Base-by-base conservation (phyloP, 2,329 filamentous ascomycete genomes). In the Xylariaceae sp. region DNA sequence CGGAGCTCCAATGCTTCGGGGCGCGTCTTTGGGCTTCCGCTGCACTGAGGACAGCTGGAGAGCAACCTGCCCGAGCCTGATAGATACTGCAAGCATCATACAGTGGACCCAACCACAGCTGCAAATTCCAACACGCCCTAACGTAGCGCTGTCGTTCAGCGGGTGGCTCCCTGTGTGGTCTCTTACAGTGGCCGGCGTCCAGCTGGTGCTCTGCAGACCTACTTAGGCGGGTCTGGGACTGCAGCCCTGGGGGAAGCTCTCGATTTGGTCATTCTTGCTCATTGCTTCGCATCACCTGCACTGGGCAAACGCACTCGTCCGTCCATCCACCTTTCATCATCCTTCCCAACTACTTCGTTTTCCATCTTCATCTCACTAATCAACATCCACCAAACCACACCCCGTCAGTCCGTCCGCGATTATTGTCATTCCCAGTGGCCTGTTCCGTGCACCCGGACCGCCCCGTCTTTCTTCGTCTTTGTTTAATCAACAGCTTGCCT, bases 401-500 rank as follows among this genome's bases (percentile, higher is more conserved):
- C 30, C 19, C 37, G 29, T n/a, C 37, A 30, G 8, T 9, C 11
- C 29, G 6, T n/a, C 19, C 15, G 19, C 24, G 17, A 19, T 18
- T 13, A n/a, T 38, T 31, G 28, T 32, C 30, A n/a, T 17, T n/a
- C 30, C 30, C 16, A 32, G 30, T 29, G 26, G 13, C 16, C 31
- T 33, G 24, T 28, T 28, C 32, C 30, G 16, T 34, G 38, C 35
- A 38, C 31, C 39, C 22, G 38, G 38, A 30, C 43, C 41, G 26
- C 39, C 22, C 39, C 22, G 11, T 28, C 34, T 45, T 34, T 18
- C 17, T 29, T 24, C 35, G 38, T 24, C 40, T 48, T 45, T 44
- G 45, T 50, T 43, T 45, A 49, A 52, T 54, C 44, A 31, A 48
- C 43, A 48, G 54, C 48, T 43, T 45, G 43, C 33, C 38, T 55